Evolutionary conservation across 1,139 yeast species (phyloP), one percentile per base, ranked within the genome.

Genomic region (Candida sp.): DNA sequence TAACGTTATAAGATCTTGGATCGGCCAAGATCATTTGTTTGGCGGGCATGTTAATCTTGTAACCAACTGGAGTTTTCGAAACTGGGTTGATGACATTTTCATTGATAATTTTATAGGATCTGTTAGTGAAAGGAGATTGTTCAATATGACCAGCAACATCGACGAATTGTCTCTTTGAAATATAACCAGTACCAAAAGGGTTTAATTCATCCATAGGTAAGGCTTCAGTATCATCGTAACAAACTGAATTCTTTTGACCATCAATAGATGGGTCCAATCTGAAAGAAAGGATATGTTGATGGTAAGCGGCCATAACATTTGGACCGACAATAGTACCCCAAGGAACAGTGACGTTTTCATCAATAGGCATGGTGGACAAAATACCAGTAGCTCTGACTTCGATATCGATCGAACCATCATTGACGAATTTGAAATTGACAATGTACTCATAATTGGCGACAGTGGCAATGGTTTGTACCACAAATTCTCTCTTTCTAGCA

Each of bases 321-420:
- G 95, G 95, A 23, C 90, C 91, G 48, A 88, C 88, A 54, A 81
- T 76, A 30, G 93, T 87, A 58, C 95, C 95, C 84, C 88, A 87
- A 53, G 87, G 86, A 52, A 86, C 87, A 47, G 72, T 78, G 57
- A 79, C 81, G 59, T 81, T 84, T 53, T 78, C 83, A 53, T 88
- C 96, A 57, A 87, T 84, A 57, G 93, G 91, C 85, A 85, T 87
- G 47, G 90, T 84, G 30, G 87, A 82, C 56, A 84, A 70, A 54
- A 88, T 86, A 74, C 96, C 96, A 44, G 96, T 87, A 49, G 96
- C 96, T 68, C 95, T 80, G 51, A 87, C 83, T 65, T 87, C 95
- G 50, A 87, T 83, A 54, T 84, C 85, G 57, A 88, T 82, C 42
- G 86, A 83, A 53, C 95, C 96, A 53, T 86, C 95, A 66, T 82